Base-by-base conservation (phyloP, 2,329 filamentous ascomycete genomes). In the Chaetomium sp. region DNA sequence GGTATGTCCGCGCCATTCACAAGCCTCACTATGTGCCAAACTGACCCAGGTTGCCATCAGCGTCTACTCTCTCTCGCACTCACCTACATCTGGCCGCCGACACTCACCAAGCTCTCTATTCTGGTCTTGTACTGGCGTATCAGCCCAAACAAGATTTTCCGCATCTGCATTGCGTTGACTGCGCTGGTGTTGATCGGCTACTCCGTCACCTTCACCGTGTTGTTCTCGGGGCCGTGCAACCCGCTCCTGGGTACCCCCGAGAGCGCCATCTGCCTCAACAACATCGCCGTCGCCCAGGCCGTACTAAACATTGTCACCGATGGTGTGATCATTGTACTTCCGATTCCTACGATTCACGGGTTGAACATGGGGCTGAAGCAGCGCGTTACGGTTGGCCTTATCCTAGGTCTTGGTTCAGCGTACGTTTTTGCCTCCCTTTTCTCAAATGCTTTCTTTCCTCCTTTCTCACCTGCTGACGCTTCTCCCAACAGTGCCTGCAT, bases 271-370 rank as follows among this genome's bases (percentile, higher is more conserved):
- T 78, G 76, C 60, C 68, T 78, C 49, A 65, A 73, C 53, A 72
- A 75, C 56, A 71, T 75, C 49, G 67, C 72, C 8, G 70, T 77
- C 56, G 66, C 70, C 40, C 74, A 76, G 55, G 74, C 76, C 0
- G 71, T 71, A 1, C 65, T 76, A 11, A 77, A 77, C 61, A 76
- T 79, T 51, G 49, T 72, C 38, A 75, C 74, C 35, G 74, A 78
- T 60, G 53, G 76, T 7, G 58, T 74, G 10, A 71, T 76, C 46
- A 73, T 75, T 56, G 57, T 69, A 1, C 64, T 78, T 8, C 76
- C 76, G 0, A 69, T 77, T 49, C 69, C 69, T 1, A 74, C 74
- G 9, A 67, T 79, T 10, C 66, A 70, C 56, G 65, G 63, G 5
- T 66, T 78, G 5, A 69, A 73, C 40, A 70, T 78, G 62, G 70